Conservation (phyloP, 495 filamentous ascomycete species). For the Aspergillus egyptiacus region DNA sequence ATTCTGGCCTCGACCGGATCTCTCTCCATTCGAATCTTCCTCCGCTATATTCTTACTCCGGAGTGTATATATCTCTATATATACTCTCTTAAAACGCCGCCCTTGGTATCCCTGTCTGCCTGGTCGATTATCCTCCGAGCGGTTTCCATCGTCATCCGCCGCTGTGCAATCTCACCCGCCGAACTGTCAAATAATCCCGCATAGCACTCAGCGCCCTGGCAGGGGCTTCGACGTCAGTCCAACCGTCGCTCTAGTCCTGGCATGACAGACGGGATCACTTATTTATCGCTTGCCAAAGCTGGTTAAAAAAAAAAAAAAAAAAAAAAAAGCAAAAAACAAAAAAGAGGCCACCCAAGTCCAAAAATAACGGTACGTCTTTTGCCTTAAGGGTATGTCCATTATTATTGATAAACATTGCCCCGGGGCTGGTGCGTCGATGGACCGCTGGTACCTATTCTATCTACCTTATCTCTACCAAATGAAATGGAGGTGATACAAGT, state of each 20-base stretch:
- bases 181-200: constrained; percentile 17
- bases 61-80: too few species aligned
- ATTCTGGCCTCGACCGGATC: neutral
- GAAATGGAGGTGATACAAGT: constrained; percentile 1
- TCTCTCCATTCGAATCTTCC: too few species aligned
- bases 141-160: constrained; percentile 10
- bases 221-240: constrained; percentile 4
- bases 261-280: too few species aligned
- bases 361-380: constrained; percentile 1
- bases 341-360: neutral
- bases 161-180: constrained; percentile 5
- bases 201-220: constrained; percentile 3
- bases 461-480: constrained; percentile 28
- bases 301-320: neutral
- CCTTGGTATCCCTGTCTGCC: constrained; percentile 4
- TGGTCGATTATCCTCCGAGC: constrained; percentile 14
- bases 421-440: too few species aligned
- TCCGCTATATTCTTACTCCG: too few species aligned
- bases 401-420: too few species aligned
- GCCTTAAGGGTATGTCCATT: constrained; percentile 2
- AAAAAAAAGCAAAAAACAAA: constrained; percentile 4
- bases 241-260: neutral
- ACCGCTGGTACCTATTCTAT: too few species aligned
- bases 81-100: neutral
- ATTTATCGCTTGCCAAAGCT: too few species aligned